Base-by-base conservation (phyloP, 805 yeast genomes). In the Candida michaelii region DNA sequence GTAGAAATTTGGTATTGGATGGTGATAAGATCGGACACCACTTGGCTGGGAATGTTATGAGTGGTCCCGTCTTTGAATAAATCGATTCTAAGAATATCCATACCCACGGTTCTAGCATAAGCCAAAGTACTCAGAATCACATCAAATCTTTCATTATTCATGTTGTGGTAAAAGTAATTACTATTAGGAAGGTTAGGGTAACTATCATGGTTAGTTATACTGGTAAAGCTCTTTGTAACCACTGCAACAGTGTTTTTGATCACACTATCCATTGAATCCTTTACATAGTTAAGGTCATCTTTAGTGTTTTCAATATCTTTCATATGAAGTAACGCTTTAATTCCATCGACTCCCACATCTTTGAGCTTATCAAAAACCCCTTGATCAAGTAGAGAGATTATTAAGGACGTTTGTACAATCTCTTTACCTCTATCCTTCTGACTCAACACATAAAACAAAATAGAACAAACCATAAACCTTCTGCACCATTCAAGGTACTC, bases 361-460 rank as follows among this genome's bases (percentile, higher is more conserved):
- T 60, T 34, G 73, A 53, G 27, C 4, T 48, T 51, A 2, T 59
- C 52, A 42, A 72, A 73, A 3, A 82, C 81, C 7, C 74, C 77
- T 31, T 63, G 55, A 51, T 81, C 82, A 43, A 80, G 62, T 34
- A 82, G 70, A n/a, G 74, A 55, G 17, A 80, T 66, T 2, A 65
- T 59, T 47, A 77, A 58, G 0, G 76, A 53, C 0, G 77, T 67
- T 27, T 66, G 69, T 4, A 71, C 40, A 2, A 44, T 11, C 14
- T 56, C 59, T 36, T 51, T 52, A 11, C 53, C 53, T 43, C 62
- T 46, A 14, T 58, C 63, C 29, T 48, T 55, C 15, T 50, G 58
- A 11, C 49, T 46, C 16, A 57, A 59, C 12, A 76, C 73, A 43
- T 75, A 68, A 18, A 77, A 55, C 19, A 67, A 65, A 4, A 53